Evolutionary conservation across 225 moss, liverwort and hornwort species (phyloP).

Genomic region (Rhytidiadelphus loreus): DNA sequence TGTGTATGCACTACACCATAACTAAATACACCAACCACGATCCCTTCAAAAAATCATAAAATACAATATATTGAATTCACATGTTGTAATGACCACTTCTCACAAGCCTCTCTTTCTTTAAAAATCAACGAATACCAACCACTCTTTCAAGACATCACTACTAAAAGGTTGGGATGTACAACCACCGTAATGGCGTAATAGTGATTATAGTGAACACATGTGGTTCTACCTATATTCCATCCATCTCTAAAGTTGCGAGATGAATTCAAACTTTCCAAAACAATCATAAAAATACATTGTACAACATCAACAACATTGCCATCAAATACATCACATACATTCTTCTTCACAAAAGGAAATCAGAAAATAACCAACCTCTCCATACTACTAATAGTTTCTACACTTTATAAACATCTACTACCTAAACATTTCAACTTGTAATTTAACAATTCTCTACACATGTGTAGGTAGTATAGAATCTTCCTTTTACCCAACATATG

Average conservation of each 20-base stretch:
- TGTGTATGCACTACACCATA: not conserved
- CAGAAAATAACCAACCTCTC: not conserved
- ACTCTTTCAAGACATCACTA: not conserved
- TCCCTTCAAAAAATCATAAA: not conserved
- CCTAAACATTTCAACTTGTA: not conserved
- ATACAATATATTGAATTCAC: not conserved
- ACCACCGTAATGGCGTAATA: not conserved
- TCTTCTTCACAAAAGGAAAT: not conserved
- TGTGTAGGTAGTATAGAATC: not conserved
- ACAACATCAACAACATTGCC: not conserved
- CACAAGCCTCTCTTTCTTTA: not conserved
- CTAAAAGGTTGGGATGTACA: not conserved
- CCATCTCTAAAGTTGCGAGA: not conserved
- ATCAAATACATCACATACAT: not conserved
- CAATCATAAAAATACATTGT: accelerated
- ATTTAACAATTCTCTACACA: not conserved
- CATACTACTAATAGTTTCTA: not conserved
- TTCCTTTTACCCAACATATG: accelerated
- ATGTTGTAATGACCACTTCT: not conserved
- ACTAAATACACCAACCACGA: not conserved
- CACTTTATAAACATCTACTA: not conserved
- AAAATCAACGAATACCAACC: not conserved
- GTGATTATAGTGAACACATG: accelerated
- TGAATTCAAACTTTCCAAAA: not conserved
- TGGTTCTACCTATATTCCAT: not conserved